Percentiles rank a stretch among this genome's conserved stretches.
Conservation (phyloP, 768 basidiomycete genomes). For the Tulasnella sp. region DNA sequence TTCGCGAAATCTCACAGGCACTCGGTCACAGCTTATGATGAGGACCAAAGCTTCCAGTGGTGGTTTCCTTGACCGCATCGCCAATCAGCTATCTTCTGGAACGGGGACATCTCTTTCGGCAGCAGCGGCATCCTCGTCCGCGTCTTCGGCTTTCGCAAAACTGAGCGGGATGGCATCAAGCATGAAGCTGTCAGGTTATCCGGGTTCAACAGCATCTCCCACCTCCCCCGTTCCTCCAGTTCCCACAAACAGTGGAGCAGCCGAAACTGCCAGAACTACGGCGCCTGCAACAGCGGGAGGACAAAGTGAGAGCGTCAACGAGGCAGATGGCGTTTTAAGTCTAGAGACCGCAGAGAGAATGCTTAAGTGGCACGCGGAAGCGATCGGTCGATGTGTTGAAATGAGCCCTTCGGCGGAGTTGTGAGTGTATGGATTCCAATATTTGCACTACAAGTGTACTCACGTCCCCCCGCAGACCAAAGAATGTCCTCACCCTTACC, state of each 20-base stretch:
- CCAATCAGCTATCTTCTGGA: constrained; percentile 79
- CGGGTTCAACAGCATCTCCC: not conserved
- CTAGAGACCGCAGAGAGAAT: constrained; percentile 81
- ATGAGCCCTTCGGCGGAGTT: constrained; percentile 76
- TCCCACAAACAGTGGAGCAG: not conserved
- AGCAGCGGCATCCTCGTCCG: constrained; percentile 37
- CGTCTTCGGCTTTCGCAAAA: constrained; percentile 32
- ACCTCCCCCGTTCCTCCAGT: not conserved
- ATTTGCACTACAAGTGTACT: not conserved
- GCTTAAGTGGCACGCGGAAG: constrained; percentile 97
- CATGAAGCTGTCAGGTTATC: constrained; percentile 18
- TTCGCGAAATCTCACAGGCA: not conserved
- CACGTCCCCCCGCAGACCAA: constrained; percentile 55
- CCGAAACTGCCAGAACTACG: not conserved
- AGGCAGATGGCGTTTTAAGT: constrained; percentile 77
- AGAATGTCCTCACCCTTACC: constrained; percentile 79
- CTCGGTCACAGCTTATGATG: constrained; percentile 50
- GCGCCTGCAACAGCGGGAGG: not conserved
- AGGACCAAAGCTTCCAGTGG: constrained; percentile 57
- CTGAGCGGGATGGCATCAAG: constrained; percentile 29
- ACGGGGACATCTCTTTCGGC: constrained; percentile 53
- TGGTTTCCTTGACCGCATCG: constrained; percentile 82
- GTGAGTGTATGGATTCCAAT: constrained; percentile 49
- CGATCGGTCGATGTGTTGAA: constrained; percentile 90
- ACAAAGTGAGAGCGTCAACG: constrained; percentile 36